phyloP scores from a whole-genome alignment of 176 grass and related monocot species.

The Phragmites australis region DNA sequence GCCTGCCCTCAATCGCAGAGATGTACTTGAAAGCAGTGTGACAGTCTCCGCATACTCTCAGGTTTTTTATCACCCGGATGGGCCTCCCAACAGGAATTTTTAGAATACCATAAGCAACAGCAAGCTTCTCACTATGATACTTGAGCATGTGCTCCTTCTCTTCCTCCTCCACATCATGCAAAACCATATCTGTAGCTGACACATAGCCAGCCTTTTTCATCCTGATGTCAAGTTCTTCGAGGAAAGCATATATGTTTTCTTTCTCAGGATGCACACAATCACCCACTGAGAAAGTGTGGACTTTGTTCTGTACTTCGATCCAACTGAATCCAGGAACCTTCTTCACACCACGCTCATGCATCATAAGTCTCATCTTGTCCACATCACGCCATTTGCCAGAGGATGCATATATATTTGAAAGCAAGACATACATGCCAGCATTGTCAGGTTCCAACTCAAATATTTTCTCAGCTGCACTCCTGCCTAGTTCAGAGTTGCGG shows the following conservation, averaged over 20 bases:
- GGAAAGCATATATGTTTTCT: conserved; percentile 80
- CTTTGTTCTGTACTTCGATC: conserved; percentile 88
- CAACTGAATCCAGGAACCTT: conserved; percentile 92
- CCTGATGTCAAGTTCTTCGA: conserved; percentile 71
- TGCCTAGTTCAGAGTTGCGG: conserved; percentile 77
- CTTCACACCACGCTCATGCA: conserved; percentile 67
- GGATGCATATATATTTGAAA: conserved; percentile 91
- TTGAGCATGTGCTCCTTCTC: conserved; percentile 92
- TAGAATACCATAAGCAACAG: conserved; percentile 88
- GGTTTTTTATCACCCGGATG: conserved; percentile 84
- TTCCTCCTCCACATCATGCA: conserved; percentile 98
- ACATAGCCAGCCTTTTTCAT: conserved; percentile 83
- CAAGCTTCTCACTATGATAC: conserved; percentile 92
- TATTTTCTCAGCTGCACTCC: conserved; percentile 74
- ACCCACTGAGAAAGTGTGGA: conserved; percentile 80
- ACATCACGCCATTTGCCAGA: conserved; percentile 82
- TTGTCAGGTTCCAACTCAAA: conserved; percentile 95
- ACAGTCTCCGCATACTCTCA: conserved; percentile 82
- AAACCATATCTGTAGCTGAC: conserved; percentile 80
- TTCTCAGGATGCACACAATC: conserved; percentile 82
- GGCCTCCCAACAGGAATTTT: conserved; percentile 74
- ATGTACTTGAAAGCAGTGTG: conserved; percentile 91
- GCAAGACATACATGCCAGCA: conserved; percentile 92
- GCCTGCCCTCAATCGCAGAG: conserved; percentile 74
- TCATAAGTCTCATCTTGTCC: conserved; percentile 81